Evolutionary conservation across 371 early-diverging fungal species (phyloP).

Genomic region (Apophysomyces sp.): DNA sequence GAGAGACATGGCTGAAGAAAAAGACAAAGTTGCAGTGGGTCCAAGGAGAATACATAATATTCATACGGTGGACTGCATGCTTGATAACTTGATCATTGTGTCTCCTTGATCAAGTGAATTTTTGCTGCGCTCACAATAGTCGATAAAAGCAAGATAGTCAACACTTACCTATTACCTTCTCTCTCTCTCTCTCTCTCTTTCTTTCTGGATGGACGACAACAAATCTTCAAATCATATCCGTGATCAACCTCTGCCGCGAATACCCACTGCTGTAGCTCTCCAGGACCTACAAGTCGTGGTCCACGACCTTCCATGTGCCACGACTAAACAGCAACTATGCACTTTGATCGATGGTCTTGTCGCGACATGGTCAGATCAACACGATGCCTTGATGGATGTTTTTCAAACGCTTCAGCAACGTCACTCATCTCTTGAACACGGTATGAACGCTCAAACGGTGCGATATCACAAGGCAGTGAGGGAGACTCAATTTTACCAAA

Average conservation of each 20-base stretch:
- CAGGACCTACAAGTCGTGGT: neutral
- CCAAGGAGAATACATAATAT: neutral
- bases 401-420: neutral
- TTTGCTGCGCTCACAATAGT: neutral
- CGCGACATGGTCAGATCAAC: neutral
- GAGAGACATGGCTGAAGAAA: neutral
- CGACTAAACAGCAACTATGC: neutral
- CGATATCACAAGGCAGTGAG: conserved; percentile 19
- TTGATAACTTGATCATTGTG: neutral
- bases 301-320: neutral
- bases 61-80: neutral
- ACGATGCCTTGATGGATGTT: neutral
- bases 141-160: neutral
- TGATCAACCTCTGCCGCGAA: neutral
- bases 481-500: conserved; percentile 12
- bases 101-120: neutral
- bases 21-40: neutral
- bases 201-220: neutral
- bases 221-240: neutral
- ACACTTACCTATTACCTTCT: neutral
- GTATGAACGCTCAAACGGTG: neutral
- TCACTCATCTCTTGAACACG: neutral
- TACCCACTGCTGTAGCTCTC: neutral
- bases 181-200: neutral
- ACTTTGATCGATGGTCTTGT: neutral